A percentile compares a stretch with the other conserved stretches of the same genome.
Conservation (phyloP, 805 yeast species). For the Ogataea pilisensis region DNA sequence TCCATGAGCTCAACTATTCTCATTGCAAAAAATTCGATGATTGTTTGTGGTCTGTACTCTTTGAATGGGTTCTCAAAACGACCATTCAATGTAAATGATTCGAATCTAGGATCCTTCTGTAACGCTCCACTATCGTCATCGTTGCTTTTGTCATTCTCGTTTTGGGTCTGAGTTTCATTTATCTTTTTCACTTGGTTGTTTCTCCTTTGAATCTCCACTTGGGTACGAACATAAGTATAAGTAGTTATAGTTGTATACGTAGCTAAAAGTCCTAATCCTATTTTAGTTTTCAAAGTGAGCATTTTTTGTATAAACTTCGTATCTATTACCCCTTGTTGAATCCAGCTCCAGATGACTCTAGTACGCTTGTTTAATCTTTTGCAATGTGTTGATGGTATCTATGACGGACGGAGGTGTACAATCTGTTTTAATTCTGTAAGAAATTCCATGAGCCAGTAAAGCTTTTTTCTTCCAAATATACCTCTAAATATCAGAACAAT, state of each 20-base stretch:
- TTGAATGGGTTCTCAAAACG: constrained; percentile 86
- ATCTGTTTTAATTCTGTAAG: too few species aligned
- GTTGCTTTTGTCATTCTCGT: constrained; percentile 2
- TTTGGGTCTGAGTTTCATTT: constrained; percentile 1
- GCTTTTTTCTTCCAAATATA: too few species aligned
- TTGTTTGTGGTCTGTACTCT: constrained; percentile 86
- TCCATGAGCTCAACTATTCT: constrained; percentile 70
- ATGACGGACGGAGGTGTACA: too few species aligned
- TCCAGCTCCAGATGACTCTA: too few species aligned
- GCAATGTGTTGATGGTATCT: too few species aligned
- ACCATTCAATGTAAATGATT: constrained; percentile 58
- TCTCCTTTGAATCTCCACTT: constrained; percentile 47
- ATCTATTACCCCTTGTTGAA: too few species aligned
- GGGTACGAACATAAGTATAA: constrained; percentile 53
- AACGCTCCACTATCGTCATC: constrained; percentile 3
- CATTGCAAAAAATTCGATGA: constrained; percentile 77
- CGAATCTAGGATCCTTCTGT: constrained; percentile 31
- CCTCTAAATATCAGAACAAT: too few species aligned
- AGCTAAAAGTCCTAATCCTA: constrained; percentile 40
- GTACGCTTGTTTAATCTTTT: too few species aligned
- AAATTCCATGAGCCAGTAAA: too few species aligned
- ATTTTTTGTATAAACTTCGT: too few species aligned
- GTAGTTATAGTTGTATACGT: constrained; percentile 65
- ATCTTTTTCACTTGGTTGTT: constrained; percentile 18
- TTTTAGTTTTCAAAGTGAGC: constrained; percentile 30